Evolutionary conservation across 2,329 filamentous ascomycete genomes (phyloP).

Genomic region (Penicillium sp.): DNA sequence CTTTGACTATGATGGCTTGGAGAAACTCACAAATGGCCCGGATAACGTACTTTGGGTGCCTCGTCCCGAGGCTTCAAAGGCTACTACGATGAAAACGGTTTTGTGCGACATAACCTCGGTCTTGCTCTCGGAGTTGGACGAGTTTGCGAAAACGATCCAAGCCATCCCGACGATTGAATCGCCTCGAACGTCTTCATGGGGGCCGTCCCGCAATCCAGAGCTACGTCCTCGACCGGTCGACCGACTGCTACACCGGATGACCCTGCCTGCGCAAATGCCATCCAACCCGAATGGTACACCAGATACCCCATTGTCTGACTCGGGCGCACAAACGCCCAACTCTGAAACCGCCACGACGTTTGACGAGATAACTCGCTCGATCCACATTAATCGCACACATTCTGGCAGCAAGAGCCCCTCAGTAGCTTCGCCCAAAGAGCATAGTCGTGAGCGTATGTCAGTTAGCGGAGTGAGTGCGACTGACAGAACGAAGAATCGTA

Average conservation of each 20-base stretch:
- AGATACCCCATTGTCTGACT: slow-evolving; percentile 39
- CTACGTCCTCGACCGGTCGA: slow-evolving; percentile 50
- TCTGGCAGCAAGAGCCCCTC: slow-evolving; percentile 38
- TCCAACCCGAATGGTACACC: slow-evolving; percentile 42
- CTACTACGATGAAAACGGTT: slow-evolving; percentile 77
- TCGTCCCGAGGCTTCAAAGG: slow-evolving; percentile 64
- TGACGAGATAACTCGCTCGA: slow-evolving; percentile 51
- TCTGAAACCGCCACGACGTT: slow-evolving; percentile 55
- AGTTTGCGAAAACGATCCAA: slow-evolving; percentile 70
- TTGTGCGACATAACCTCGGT: slow-evolving; percentile 77
- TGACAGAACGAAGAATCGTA: slow-evolving; percentile 76
- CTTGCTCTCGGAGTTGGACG: slow-evolving; percentile 73
- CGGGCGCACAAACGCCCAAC: slow-evolving; percentile 36
- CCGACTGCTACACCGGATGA: slow-evolving; percentile 70
- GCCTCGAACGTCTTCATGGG: slow-evolving; percentile 55
- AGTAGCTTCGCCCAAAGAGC: slow-evolving; percentile 49
- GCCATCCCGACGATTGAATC: slow-evolving; percentile 75
- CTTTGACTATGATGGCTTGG: slow-evolving; percentile 67
- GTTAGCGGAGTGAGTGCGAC: slow-evolving; percentile 71
- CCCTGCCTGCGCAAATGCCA: slow-evolving; percentile 66
- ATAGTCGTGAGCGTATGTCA: slow-evolving; percentile 62
- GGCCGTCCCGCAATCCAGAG: slow-evolving; percentile 53
- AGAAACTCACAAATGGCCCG: slow-evolving; percentile 55
- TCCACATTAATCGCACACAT: slow-evolving; percentile 39
- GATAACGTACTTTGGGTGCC: slow-evolving; percentile 73